Evolutionary conservation across 2,329 filamentous ascomycete species (phyloP), one percentile per base, ranked within the genome.

Genomic region (Chaetomium globosum): DNA sequence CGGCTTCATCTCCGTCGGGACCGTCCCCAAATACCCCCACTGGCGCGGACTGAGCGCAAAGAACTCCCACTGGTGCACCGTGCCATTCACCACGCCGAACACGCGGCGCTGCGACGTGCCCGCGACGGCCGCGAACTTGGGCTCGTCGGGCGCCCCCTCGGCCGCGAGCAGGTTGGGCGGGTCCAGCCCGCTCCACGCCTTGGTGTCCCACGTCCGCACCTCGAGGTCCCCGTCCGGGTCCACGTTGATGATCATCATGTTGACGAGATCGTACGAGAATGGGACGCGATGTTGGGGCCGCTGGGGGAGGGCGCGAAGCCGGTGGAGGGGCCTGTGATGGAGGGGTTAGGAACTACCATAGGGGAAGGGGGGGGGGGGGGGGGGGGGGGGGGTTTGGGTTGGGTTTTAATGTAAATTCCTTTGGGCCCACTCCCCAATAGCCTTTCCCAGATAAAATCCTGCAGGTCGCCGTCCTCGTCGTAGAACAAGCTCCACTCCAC

Each of bases 51-150:
- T 46, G 3, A 57, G 21, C 3, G 19, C 10, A 12, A 46, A 57
- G 4, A 57, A 57, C 54, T 57, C 54, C 54, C 54, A 57, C 54
- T 57, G 33, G 16, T 57, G 54, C 7, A 57, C 13, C 33, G 28
- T 28, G n/a, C 54, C 54, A 12, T 57, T 39, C 1, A 23, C 54
- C 16, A 57, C 33, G n/a, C 54, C 54, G 7, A 43, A 57, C 10
- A 57, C 33, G 12, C 54, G 54, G 12, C 36, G 33, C 54, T 46
- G 54, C n/a, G 54, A 28, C 21, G 43, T 43, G 8, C 54, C 54
- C 3, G 54, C 54, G 4, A 57, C 36, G 54, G 54, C 54, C 10
- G 21, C 5, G 16, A 57, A 57, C 21, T 57, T 43, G 54, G 54
- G 54, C 13, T 39, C 21, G 16, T n/a, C 23, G 4, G 54, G 54